Percentiles rank a stretch among this genome's conserved stretches.
phyloP scores from a whole-genome alignment of 2,329 filamentous ascomycete genomes.

The Diaporthe sp. region DNA sequence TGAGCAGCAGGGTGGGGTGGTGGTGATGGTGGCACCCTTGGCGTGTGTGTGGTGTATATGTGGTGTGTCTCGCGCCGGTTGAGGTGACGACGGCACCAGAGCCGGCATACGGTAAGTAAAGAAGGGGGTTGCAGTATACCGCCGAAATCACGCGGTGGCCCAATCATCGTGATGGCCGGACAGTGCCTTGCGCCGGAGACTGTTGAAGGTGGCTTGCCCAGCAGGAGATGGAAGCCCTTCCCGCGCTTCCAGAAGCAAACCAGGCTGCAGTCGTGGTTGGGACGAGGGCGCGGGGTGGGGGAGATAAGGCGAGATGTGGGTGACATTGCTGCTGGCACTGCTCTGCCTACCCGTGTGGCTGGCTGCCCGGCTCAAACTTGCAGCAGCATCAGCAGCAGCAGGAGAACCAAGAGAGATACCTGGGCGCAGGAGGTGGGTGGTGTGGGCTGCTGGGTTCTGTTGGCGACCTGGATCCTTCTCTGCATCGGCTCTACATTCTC shows the following conservation, averaged over 20 bases:
- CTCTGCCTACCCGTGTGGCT: constrained; percentile 12
- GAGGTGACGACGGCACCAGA: constrained; percentile 25
- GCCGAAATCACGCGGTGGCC: not conserved
- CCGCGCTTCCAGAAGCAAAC: constrained; percentile 31
- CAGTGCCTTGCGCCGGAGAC: constrained; percentile 15
- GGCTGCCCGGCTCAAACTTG: constrained; percentile 6
- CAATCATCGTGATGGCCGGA: not conserved
- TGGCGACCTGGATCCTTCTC: constrained; percentile 3
- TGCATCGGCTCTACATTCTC: not conserved
- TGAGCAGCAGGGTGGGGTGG: not conserved
- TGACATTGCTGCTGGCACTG: constrained; percentile 23
- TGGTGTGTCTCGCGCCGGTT: constrained; percentile 13
- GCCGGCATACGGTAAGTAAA: constrained; percentile 25
- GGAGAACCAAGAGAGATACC: no score
- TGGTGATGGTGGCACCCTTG: constrained; percentile 7
- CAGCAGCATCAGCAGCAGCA: not conserved
- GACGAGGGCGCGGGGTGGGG: not conserved
- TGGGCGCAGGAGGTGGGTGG: not conserved
- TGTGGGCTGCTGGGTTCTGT: not conserved
- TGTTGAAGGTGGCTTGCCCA: constrained; percentile 2
- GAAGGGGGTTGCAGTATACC: constrained; percentile 3
- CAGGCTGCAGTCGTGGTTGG: constrained; percentile 1
- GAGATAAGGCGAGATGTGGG: constrained; percentile 28
- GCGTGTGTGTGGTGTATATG: not conserved
- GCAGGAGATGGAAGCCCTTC: constrained; percentile 24